These are phyloP conservation scores for Auriculariales sp. DNA, from an alignment of 768 basidiomycete species.

Conservation along the genomic window DNA sequence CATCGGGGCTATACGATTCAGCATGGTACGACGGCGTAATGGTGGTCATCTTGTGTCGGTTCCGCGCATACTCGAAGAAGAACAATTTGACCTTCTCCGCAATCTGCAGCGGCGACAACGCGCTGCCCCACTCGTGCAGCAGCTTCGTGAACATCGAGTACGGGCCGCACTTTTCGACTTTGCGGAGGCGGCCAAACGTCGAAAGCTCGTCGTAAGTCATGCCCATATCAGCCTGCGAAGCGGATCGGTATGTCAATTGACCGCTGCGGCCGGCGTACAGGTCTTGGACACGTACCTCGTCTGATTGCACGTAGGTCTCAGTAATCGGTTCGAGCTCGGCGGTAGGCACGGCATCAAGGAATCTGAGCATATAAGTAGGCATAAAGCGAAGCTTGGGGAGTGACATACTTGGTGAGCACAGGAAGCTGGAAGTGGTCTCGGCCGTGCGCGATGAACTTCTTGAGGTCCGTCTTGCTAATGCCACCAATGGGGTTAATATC, in stretches of 20 bases:
- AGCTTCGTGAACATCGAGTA: slow-evolving; percentile 97
- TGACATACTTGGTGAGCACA: slow-evolving; percentile 52
- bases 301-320: slow-evolving; percentile 85
- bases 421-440: slow-evolving; percentile 68
- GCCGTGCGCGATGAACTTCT: slow-evolving; percentile 86
- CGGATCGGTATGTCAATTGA: slow-evolving; percentile 1
- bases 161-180: slow-evolving; percentile 94
- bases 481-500: slow-evolving; percentile 98
- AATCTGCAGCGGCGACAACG: slow-evolving; percentile 73
- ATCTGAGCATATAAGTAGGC: slow-evolving; percentile 53
- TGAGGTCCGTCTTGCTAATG: slow-evolving; percentile 94
- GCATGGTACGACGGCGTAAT: slow-evolving; percentile 90
- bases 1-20: slow-evolving; percentile 92
- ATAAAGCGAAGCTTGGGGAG: not conserved
- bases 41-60: slow-evolving; percentile 98
- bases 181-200: slow-evolving; percentile 82
- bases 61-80: slow-evolving; percentile 92
- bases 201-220: slow-evolving; percentile 98
- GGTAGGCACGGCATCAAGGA: slow-evolving; percentile 82
- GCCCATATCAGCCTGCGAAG: slow-evolving; percentile 80
- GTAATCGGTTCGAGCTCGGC: slow-evolving; percentile 95
- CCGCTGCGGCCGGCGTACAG: not conserved
- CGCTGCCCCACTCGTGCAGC: slow-evolving; percentile 81
- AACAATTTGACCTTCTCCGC: slow-evolving; percentile 96
- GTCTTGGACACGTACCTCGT: slow-evolving; percentile 46